phyloP scores from a whole-genome alignment of 163 green algal species.

The Chlamydomonas reinhardtii region DNA sequence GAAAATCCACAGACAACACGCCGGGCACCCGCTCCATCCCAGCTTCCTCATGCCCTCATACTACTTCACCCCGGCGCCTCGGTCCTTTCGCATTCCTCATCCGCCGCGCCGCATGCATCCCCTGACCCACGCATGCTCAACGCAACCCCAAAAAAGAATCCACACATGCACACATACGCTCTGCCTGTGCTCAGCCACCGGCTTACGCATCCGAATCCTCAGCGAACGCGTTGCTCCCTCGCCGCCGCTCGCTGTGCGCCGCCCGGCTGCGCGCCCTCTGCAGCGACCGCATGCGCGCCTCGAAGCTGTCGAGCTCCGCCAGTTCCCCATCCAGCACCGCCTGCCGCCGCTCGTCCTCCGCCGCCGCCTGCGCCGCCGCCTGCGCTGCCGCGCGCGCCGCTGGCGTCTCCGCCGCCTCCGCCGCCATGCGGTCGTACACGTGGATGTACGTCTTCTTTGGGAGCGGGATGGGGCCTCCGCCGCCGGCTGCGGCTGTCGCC shows the following conservation, averaged over 20 bases:
- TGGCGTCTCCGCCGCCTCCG: slow-evolving; percentile 28
- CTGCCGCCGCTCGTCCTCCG: slow-evolving; percentile 3
- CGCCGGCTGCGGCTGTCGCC: too few species aligned
- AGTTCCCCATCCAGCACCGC: slow-evolving; percentile 7
- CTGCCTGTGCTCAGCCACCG: too few species aligned
- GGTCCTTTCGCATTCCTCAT: too few species aligned
- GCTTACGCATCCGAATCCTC: background rate
- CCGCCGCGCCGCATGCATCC: too few species aligned
- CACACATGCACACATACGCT: too few species aligned
- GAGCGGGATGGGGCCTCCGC: slow-evolving; percentile 2
- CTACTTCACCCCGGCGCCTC: too few species aligned
- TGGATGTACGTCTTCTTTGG: slow-evolving; percentile 45
- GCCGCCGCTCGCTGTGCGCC: background rate
- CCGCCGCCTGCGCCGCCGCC: slow-evolving; percentile 3
- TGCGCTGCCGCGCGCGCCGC: slow-evolving; percentile 7
- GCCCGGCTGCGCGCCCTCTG: slow-evolving; percentile 19
- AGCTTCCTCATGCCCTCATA: too few species aligned
- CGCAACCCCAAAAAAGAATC: too few species aligned
- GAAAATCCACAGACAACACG: too few species aligned
- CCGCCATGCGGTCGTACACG: slow-evolving; percentile 45
- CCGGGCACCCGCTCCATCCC: too few species aligned
- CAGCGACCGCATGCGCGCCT: slow-evolving; percentile 45
- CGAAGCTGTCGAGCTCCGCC: slow-evolving; percentile 39
- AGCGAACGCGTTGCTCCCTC: background rate
- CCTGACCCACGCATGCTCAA: too few species aligned